These are phyloP conservation scores for Alternaria alternata DNA, from an alignment of 2,329 filamentous ascomycete genomes.

Conservation along the genomic window DNA sequence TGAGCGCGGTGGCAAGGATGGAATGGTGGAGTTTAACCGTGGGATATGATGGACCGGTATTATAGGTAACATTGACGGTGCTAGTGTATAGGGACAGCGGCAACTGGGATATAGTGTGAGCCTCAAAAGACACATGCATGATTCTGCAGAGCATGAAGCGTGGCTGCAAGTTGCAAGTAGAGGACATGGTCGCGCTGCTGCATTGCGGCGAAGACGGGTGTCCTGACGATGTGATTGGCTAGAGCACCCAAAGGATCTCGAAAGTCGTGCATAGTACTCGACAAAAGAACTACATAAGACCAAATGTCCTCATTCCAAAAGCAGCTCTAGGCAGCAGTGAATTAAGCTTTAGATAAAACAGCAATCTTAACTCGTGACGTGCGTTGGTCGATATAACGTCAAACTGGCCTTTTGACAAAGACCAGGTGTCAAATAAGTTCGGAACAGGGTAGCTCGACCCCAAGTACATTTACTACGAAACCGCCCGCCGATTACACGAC, in stretches of 20 bases:
- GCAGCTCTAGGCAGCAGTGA: conserved; percentile 23
- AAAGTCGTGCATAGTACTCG: conserved; percentile 3
- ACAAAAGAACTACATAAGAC: conserved; percentile 3
- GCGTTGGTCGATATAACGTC: conserved; percentile 29
- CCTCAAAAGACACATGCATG: not conserved
- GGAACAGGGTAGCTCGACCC: conserved; percentile 32
- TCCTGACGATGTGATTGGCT: conserved; percentile 25
- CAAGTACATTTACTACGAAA: conserved; percentile 28
- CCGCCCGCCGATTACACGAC: conserved; percentile 25
- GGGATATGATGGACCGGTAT: conserved; percentile 70
- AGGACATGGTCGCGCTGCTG: not conserved
- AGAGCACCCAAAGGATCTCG: conserved; percentile 4
- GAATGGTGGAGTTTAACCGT: conserved; percentile 94
- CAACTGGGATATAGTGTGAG: not conserved
- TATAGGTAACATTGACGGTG: conserved; percentile 4
- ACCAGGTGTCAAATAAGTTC: conserved; percentile 38
- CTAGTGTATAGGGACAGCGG: not conserved
- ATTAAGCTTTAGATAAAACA: conserved; percentile 19
- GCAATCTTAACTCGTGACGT: conserved; percentile 21
- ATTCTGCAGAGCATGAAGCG: not conserved
- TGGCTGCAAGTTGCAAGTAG: not conserved
- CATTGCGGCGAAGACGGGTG: conserved; percentile 22
- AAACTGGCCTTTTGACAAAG: conserved; percentile 46
- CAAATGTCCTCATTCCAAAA: conserved; percentile 10
- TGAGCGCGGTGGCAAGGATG: conserved; percentile 77